Conservation (phyloP, 169 alveolate species). For the Amoebophrya sp. region DNA sequence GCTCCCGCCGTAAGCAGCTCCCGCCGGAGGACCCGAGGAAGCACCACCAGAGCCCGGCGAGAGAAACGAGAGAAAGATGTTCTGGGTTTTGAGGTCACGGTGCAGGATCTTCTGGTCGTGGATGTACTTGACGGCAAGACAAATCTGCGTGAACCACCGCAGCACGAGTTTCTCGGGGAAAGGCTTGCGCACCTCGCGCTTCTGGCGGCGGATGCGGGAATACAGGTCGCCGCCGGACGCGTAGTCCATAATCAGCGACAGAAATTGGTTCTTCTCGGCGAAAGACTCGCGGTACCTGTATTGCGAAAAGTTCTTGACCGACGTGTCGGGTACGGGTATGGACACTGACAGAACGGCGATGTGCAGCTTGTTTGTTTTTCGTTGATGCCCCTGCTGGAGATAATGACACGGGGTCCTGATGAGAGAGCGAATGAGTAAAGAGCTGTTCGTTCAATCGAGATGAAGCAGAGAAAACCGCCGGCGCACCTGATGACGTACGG, state of each 20-base stretch:
- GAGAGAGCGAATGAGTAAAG: too few relatives aligned
- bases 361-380: too few relatives aligned
- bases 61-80: constrained; percentile 68
- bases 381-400: too few relatives aligned
- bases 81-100: constrained; percentile 61
- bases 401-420: too few relatives aligned
- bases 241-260: constrained; percentile 62
- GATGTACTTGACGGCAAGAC: constrained; percentile 46
- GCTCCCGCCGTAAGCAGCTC: too few relatives aligned
- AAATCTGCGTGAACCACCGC: constrained; percentile 60
- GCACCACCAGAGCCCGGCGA: too few relatives aligned
- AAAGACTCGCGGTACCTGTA: constrained; percentile 38
- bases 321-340: too few relatives aligned
- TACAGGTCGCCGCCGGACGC: constrained; percentile 65
- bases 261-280: constrained; percentile 58
- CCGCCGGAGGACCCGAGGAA: too few relatives aligned
- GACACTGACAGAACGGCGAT: too few relatives aligned
- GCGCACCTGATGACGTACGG: constrained; percentile 60
- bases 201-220: constrained; percentile 20
- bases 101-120: constrained; percentile 59
- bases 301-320: background rate
- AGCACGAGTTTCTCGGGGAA: constrained; percentile 45
- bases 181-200: background rate
- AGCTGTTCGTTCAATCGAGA: too few relatives aligned
- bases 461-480: too few relatives aligned